These are phyloP conservation scores for Neofusicoccum sp. DNA, from an alignment of 2,329 filamentous ascomycete species.

Conservation along the genomic window DNA sequence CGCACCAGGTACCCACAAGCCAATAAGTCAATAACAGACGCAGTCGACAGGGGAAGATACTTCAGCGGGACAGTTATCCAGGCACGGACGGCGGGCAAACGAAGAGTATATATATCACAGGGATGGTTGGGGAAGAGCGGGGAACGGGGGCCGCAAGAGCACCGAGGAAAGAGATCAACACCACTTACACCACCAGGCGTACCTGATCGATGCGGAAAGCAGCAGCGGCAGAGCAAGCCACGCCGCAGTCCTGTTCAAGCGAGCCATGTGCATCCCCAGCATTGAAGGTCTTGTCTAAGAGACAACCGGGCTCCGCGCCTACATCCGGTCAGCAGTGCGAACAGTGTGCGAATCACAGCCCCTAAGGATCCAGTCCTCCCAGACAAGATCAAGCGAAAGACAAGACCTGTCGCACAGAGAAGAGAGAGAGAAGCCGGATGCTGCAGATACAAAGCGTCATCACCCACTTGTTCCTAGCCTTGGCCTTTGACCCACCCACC, in stretches of 20 bases:
- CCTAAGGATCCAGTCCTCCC: neutral
- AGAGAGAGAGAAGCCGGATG: neutral
- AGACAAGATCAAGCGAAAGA: neutral
- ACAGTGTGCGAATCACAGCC: neutral
- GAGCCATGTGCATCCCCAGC: neutral
- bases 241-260: neutral
- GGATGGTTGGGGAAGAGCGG: neutral
- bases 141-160: neutral
- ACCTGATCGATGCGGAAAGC: neutral
- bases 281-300: too few relatives aligned
- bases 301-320: too few relatives aligned
- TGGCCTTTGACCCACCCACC: neutral
- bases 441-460: neutral
- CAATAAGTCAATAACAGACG: too few relatives aligned
- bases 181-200: constrained; percentile 1
- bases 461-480: neutral
- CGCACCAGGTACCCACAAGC: too few relatives aligned
- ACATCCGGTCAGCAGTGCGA: neutral
- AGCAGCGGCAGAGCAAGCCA: neutral
- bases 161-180: neutral
- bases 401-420: neutral
- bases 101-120: neutral
- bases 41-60: neutral
- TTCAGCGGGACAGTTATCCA: neutral
- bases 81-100: neutral